These are phyloP conservation scores for Ustilago esculenta DNA, from an alignment of 1,284 basidiomycete species.

Conservation along the genomic window DNA sequence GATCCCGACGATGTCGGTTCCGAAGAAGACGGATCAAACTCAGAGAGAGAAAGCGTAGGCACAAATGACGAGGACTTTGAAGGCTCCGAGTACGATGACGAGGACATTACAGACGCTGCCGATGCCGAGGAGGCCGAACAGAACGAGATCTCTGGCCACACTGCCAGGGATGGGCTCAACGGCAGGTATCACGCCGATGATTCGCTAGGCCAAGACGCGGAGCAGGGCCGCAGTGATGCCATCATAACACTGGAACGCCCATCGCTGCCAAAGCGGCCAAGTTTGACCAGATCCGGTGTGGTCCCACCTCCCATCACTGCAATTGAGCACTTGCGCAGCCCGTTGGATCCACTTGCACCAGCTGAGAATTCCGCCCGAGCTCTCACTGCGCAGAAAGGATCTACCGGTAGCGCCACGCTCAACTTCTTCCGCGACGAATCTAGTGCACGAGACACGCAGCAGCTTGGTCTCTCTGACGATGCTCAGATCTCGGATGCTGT, in stretches of 20 bases:
- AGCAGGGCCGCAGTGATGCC: not conserved
- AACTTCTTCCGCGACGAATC: constrained; percentile 47
- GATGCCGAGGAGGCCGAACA: constrained; percentile 18
- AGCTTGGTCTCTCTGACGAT: constrained; percentile 14
- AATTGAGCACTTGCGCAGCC: constrained; percentile 18
- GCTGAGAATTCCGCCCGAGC: constrained; percentile 33
- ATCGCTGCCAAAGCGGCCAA: constrained; percentile 50
- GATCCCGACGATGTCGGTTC: constrained; percentile 66
- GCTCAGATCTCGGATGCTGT: constrained; percentile 30
- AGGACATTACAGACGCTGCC: constrained; percentile 18
- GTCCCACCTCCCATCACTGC: constrained; percentile 45
- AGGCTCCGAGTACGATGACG: constrained; percentile 50
- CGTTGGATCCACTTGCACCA: constrained; percentile 33
- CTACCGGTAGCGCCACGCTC: constrained; percentile 42
- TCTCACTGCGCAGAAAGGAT: constrained; percentile 38
- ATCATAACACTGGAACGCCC: constrained; percentile 20
- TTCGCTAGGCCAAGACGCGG: not conserved
- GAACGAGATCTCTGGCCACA: not conserved
- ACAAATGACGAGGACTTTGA: constrained; percentile 56
- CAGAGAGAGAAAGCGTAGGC: constrained; percentile 55
- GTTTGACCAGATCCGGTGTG: constrained; percentile 51
- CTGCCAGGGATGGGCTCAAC: not conserved
- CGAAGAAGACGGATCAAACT: constrained; percentile 62
- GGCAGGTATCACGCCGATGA: constrained; percentile 1
- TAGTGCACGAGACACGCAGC: constrained; percentile 16